Evolutionary conservation across 371 early-diverging fungal genomes (phyloP).

Genomic region (Mucor mucedo): DNA sequence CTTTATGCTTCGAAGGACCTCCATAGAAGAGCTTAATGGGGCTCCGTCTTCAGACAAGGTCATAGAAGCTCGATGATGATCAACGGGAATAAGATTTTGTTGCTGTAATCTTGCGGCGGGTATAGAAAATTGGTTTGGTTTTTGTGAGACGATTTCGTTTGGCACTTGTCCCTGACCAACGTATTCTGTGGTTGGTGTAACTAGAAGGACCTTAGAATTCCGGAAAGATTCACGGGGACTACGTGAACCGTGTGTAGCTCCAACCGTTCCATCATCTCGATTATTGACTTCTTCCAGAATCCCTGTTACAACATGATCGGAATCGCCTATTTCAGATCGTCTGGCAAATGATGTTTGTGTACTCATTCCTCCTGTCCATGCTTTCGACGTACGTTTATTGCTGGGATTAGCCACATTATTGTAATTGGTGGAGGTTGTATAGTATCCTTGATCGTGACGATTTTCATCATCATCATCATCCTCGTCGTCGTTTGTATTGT

Average conservation of each 20-base stretch:
- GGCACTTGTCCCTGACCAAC: conserved; percentile 38
- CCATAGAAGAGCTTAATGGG: conserved; percentile 43
- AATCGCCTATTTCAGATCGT: conserved; percentile 42
- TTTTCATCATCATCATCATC: conserved; percentile 12
- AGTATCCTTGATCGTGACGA: background rate
- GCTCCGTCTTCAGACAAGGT: conserved; percentile 20
- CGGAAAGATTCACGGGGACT: conserved; percentile 39
- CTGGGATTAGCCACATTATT: background rate
- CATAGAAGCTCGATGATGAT: conserved; percentile 15
- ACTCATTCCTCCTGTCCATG: conserved; percentile 10
- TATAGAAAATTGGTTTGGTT: conserved; percentile 49
- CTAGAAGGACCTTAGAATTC: conserved; percentile 34
- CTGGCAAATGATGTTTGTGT: conserved; percentile 15
- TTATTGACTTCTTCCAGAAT: conserved; percentile 31
- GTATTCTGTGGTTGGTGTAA: conserved; percentile 15
- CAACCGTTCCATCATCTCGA: conserved; percentile 20
- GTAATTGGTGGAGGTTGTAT: background rate
- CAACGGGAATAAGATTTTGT: conserved; percentile 26
- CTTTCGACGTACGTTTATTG: conserved; percentile 21
- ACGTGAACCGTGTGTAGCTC: conserved; percentile 27
- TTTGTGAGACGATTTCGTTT: conserved; percentile 45
- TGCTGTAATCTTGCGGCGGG: conserved; percentile 30
- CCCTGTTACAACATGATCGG: conserved; percentile 38
- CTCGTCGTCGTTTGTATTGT: conserved; percentile 16
- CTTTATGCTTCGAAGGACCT: conserved; percentile 44